Conservation (phyloP, 176 grass and related monocot genomes). For the Avena atlantica region DNA sequence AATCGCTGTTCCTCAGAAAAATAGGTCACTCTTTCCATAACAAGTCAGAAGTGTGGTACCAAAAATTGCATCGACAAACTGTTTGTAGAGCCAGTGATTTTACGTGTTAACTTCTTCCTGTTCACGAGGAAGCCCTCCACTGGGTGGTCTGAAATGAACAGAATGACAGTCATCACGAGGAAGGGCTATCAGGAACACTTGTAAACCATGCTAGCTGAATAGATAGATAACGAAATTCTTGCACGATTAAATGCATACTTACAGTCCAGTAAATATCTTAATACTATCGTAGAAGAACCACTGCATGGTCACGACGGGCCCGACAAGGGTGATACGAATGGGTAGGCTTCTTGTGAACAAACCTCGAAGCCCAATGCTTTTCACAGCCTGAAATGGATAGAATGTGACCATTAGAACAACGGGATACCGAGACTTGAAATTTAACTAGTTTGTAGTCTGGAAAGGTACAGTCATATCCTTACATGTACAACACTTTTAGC, state of each 20-base stretch:
- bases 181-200: not conserved
- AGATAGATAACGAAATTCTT: slow-evolving; percentile 8
- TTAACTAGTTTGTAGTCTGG: not conserved
- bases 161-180: slow-evolving; percentile 29
- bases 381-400: slow-evolving; percentile 64
- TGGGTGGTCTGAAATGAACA: slow-evolving; percentile 78
- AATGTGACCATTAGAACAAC: slow-evolving; percentile 33
- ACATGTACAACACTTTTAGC: slow-evolving; percentile 77
- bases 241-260: slow-evolving; percentile 48
- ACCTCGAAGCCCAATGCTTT: slow-evolving; percentile 74
- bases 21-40: not conserved
- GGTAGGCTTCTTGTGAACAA: slow-evolving; percentile 95
- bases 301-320: slow-evolving; percentile 89
- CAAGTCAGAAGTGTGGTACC: slow-evolving; percentile 21
- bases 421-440: not conserved
- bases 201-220: slow-evolving; percentile 7
- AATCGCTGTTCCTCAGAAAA: slow-evolving; percentile 14
- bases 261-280: slow-evolving; percentile 91
- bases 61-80: slow-evolving; percentile 18
- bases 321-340: slow-evolving; percentile 82
- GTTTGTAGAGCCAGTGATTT: slow-evolving; percentile 4
- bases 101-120: slow-evolving; percentile 60
- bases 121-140: slow-evolving; percentile 75
- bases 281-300: slow-evolving; percentile 98
- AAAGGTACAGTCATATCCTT: slow-evolving; percentile 23